phyloP scores from a whole-genome alignment of 1,284 basidiomycete genomes.

The Phenoliferia sp. region DNA sequence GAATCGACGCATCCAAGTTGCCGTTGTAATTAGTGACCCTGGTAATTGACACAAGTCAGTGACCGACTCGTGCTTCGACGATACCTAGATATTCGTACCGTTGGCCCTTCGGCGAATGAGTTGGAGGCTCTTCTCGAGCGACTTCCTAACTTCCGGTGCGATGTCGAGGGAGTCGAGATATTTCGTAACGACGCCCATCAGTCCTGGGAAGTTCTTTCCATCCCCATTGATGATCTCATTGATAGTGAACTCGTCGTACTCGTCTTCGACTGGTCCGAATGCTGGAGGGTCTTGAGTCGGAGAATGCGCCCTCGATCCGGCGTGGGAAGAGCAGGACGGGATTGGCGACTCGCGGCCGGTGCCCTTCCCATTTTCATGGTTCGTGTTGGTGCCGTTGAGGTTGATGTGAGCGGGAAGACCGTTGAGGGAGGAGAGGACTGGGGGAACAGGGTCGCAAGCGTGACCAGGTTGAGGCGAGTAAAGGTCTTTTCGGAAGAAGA shows the following conservation, averaged over 20 bases:
- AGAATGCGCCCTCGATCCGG: conserved; percentile 22
- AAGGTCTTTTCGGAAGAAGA: conserved; percentile 86
- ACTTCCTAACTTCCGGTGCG: conserved; percentile 56
- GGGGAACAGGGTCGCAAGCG: conserved; percentile 7
- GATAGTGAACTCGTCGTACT: conserved; percentile 88
- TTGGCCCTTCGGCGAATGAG: conserved; percentile 72
- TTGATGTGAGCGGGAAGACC: background rate
- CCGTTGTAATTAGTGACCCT: conserved; percentile 83
- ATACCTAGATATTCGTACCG: conserved; percentile 52
- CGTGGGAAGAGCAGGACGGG: background rate
- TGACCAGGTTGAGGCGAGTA: conserved; percentile 47
- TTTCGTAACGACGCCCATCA: conserved; percentile 75
- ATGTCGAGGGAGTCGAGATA: conserved; percentile 88
- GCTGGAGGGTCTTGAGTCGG: background rate
- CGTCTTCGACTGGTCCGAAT: conserved; percentile 53
- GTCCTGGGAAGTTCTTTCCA: conserved; percentile 63
- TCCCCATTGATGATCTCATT: conserved; percentile 86
- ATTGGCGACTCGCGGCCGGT: conserved; percentile 5
- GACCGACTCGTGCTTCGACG: background rate
- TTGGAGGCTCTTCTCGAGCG: conserved; percentile 72
- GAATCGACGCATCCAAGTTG: conserved; percentile 89
- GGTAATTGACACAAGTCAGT: background rate
- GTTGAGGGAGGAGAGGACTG: background rate
- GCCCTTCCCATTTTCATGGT: background rate
- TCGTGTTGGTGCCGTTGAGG: conserved; percentile 5